Conservation (phyloP, 2,329 filamentous ascomycete genomes). For the Cylindrodendrum hubeiense region DNA sequence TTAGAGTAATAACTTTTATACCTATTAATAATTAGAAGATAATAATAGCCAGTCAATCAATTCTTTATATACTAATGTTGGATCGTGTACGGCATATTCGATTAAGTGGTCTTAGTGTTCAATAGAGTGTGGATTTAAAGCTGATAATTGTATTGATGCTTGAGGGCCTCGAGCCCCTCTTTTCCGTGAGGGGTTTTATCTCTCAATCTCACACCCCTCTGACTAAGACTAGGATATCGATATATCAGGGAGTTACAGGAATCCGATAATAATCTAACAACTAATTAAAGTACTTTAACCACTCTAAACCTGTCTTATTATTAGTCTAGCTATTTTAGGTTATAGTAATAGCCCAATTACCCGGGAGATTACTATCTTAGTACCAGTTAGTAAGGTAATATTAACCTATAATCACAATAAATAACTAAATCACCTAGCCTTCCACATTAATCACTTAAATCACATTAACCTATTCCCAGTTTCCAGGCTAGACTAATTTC, state of each 20-base stretch:
- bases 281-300: constrained; percentile 52
- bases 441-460: background rate
- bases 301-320: constrained; percentile 48
- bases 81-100: no score
- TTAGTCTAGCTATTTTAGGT: constrained; percentile 50
- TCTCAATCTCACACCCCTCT: no score
- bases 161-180: no score
- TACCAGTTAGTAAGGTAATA: constrained; percentile 19
- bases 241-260: no score
- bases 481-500: constrained; percentile 1
- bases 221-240: no score
- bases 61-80: constrained; percentile 43
- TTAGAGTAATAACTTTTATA: constrained; percentile 49
- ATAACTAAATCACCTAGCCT: background rate
- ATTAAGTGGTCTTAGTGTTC: no score
- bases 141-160: no score
- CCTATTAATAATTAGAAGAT: constrained; percentile 52
- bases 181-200: no score
- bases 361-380: constrained; percentile 38
- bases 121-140: no score
- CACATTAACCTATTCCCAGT: constrained; percentile 3
- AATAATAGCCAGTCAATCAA: constrained; percentile 41
- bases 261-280: no score
- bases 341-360: constrained; percentile 44
- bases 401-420: background rate